Percentiles rank a stretch among this genome's conserved stretches.
phyloP scores from a whole-genome alignment of 441 rosid genomes.

The Gossypium laxum region DNA sequence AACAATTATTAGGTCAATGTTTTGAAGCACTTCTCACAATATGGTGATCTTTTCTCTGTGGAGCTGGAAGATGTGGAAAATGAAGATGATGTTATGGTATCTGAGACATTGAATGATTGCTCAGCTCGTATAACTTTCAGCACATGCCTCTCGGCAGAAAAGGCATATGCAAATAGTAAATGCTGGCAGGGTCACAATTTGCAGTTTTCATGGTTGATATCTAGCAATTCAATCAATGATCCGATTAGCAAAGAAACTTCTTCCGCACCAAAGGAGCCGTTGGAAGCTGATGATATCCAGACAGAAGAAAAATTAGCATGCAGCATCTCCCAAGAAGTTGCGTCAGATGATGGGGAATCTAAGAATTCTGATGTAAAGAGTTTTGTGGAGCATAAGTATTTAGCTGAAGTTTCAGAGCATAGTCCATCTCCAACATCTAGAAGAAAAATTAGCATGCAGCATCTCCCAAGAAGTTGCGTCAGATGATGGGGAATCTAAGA shows the following conservation, averaged over 20 bases:
- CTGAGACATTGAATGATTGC: slow-evolving; percentile 30
- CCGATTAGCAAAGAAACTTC: slow-evolving; percentile 25
- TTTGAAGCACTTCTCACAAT: slow-evolving; percentile 61
- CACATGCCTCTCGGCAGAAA: slow-evolving; percentile 63
- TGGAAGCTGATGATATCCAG: slow-evolving; percentile 21
- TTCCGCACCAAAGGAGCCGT: slow-evolving; percentile 23
- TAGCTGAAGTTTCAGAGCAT: slow-evolving; percentile 21
- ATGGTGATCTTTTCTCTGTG: slow-evolving; percentile 56
- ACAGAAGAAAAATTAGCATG: slow-evolving; percentile 22
- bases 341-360: slow-evolving; percentile 30
- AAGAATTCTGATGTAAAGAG: slow-evolving; percentile 28
- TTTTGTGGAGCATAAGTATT: slow-evolving; percentile 10
- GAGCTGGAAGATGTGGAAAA: slow-evolving; percentile 55
- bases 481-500: too few species aligned
- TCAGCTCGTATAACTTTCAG: slow-evolving; percentile 48
- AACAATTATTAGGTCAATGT: slow-evolving; percentile 38
- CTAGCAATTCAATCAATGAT: slow-evolving; percentile 26
- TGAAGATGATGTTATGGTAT: slow-evolving; percentile 23
- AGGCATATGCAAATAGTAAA: slow-evolving; percentile 68
- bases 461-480: too few species aligned
- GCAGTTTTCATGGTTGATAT: slow-evolving; percentile 56
- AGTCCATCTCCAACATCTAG: slow-evolving; percentile 19
- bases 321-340: slow-evolving; percentile 31
- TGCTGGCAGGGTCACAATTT: slow-evolving; percentile 69
- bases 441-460: too few species aligned